A percentile compares a stretch with the other conserved stretches of the same genome.
Evolutionary conservation across 371 early-diverging fungal genomes (phyloP).

Genomic region (Choanephora cucurbitarum): DNA sequence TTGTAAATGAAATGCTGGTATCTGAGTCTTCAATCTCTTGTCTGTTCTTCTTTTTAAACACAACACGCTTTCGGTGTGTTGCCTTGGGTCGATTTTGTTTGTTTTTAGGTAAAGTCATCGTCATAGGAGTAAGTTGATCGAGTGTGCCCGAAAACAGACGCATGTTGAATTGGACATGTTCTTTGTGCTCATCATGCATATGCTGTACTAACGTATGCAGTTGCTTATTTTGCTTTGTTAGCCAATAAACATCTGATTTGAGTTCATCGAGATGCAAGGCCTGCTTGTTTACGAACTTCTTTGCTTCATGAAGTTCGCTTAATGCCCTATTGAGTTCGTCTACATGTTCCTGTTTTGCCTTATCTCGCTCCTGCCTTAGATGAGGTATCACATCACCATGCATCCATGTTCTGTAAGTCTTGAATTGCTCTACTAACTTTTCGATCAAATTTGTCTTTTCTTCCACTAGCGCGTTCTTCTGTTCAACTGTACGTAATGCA

Average conservation of each 20-base stretch:
- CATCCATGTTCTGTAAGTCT: slow-evolving; percentile 17
- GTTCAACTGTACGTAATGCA: slow-evolving; percentile 11
- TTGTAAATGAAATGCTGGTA: slow-evolving; percentile 9
- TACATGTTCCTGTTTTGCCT: slow-evolving; percentile 3
- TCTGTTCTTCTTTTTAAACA: background rate
- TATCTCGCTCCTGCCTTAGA: slow-evolving; percentile 1
- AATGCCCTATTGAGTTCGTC: slow-evolving; percentile 20
- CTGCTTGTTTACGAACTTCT: slow-evolving; percentile 42
- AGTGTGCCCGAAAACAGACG: background rate
- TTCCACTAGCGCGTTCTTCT: background rate
- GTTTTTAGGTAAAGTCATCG: background rate
- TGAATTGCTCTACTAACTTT: slow-evolving; percentile 24
- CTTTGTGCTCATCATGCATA: slow-evolving; percentile 8
- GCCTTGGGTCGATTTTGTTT: background rate
- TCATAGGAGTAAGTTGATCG: too few relatives aligned
- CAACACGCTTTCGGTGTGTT: background rate
- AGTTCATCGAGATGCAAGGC: slow-evolving; percentile 33
- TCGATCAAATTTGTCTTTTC: slow-evolving; percentile 1
- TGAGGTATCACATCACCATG: slow-evolving; percentile 9
- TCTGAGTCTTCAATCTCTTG: slow-evolving; percentile 1
- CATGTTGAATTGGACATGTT: background rate
- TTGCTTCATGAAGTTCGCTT: slow-evolving; percentile 37
- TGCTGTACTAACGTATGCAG: slow-evolving; percentile 1
- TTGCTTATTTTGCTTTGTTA: slow-evolving; percentile 32
- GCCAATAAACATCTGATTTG: slow-evolving; percentile 42